These are phyloP conservation scores for Rhynchospora tenuis DNA, from an alignment of 176 grass and related monocot genomes.

Conservation along the genomic window DNA sequence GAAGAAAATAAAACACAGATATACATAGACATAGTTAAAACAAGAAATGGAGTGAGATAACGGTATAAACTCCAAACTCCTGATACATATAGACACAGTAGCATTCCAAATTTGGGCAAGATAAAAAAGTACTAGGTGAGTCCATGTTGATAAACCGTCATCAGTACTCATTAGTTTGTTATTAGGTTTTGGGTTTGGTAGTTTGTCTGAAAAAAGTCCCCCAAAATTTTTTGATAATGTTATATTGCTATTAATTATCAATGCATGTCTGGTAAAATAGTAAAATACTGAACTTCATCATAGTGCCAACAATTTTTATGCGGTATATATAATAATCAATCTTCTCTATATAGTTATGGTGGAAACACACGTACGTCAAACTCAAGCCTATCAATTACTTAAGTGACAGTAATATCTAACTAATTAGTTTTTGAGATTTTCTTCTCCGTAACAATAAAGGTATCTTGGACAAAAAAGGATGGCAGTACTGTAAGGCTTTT, in stretches of 20 bases:
- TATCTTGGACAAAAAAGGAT: slow-evolving; percentile 4
- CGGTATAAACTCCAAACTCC: too few relatives aligned
- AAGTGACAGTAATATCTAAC: neutral
- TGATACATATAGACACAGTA: neutral
- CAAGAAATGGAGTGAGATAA: too few relatives aligned
- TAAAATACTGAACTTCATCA: too few relatives aligned
- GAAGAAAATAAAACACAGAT: too few relatives aligned
- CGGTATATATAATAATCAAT: neutral
- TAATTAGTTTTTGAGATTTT: neutral
- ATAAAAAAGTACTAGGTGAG: neutral
- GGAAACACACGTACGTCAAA: neutral
- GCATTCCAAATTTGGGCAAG: neutral
- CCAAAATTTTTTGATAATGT: neutral
- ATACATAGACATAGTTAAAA: neutral
- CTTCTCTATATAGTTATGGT: neutral
- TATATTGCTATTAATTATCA: neutral
- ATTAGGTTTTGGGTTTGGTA: neutral
- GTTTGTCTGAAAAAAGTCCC: neutral
- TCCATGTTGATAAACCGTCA: neutral
- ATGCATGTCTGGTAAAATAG: neutral
- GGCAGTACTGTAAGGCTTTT: slow-evolving; percentile 14
- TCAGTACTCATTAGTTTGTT: neutral
- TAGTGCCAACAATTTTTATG: neutral
- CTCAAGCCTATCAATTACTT: neutral
- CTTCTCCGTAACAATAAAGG: neutral